A percentile compares a stretch with the other conserved stretches of the same genome.
These are phyloP conservation scores for Cystofilobasidium capitatum DNA, from an alignment of 768 basidiomycete species.

Conservation along the genomic window DNA sequence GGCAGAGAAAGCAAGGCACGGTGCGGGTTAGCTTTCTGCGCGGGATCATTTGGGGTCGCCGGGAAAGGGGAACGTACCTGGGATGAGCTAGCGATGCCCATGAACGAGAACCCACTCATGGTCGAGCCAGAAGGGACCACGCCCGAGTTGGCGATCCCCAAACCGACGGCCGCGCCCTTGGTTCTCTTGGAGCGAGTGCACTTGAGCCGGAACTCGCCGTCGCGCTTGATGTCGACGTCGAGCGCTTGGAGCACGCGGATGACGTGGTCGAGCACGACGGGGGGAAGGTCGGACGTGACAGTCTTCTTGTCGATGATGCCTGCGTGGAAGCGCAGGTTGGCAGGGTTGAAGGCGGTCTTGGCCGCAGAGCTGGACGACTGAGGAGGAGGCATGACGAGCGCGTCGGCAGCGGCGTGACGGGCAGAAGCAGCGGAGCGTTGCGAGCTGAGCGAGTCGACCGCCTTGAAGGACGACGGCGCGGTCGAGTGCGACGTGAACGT, in stretches of 20 bases:
- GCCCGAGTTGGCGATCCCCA: conserved; percentile 38
- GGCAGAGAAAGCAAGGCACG: neutral
- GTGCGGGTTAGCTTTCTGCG: neutral
- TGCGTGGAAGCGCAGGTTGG: conserved; percentile 64
- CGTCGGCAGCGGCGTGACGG: conserved; percentile 9
- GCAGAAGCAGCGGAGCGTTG: conserved; percentile 14
- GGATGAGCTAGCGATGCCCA: conserved; percentile 15
- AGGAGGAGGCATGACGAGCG: conserved; percentile 25
- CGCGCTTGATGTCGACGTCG: conserved; percentile 79
- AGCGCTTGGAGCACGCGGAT: conserved; percentile 68
- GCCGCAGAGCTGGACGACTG: conserved; percentile 37
- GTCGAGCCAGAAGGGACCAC: conserved; percentile 4
- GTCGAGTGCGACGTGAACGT: conserved; percentile 5
- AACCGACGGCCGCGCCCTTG: conserved; percentile 43
- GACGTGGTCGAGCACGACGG: conserved; percentile 79
- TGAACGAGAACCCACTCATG: conserved; percentile 24
- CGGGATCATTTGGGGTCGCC: neutral
- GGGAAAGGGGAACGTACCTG: neutral
- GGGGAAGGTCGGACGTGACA: conserved; percentile 71
- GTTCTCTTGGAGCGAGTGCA: conserved; percentile 67
- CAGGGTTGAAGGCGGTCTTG: conserved; percentile 44
- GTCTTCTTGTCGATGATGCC: conserved; percentile 86
- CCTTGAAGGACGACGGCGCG: conserved; percentile 22
- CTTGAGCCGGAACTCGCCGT: conserved; percentile 82
- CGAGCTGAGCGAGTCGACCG: conserved; percentile 15